Evolutionary conservation across 257 asterid species (phyloP), one percentile per base, ranked within the genome.

Genomic region (Hygrophila difformis): DNA sequence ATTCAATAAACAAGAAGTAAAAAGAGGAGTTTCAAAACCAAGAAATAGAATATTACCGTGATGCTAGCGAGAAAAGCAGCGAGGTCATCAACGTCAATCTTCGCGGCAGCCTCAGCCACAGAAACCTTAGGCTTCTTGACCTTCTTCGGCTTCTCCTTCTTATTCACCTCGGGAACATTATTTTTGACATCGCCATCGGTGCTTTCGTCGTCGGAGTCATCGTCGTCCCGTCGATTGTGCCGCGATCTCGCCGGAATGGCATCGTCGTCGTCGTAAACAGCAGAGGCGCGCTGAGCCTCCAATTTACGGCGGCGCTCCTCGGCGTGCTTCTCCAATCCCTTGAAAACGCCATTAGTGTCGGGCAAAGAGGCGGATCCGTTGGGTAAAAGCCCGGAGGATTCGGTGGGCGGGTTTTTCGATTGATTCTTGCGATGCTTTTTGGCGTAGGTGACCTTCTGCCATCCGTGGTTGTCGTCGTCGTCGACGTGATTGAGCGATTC

Each of bases 41-140:
- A 57, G 11, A 23, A 20, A 24, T 18, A 34, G 10, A 21, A 33
- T 10, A 22, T 12, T 70, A 84, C 97, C 69, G 82, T 65, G 16
- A 74, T 45, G 7, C 63, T 71, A 6, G 85, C 61, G n/a, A 88
- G 88, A 58, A 76, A 88, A 41, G 65, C 65, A 14, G 70, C 63
- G 14, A 88, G 86, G 67, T 78, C 82, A 57, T 63, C 63, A 9
- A 73, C 71, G 33, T 84, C 87, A 48, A 88, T 78, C 82, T 72
- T 74, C 4, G 65, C 73, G 1, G 97, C 93, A 3, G 97, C 95
- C 72, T 84, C 93, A 24, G 81, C 66, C 37, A 84, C 77, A 6
- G 84, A 70, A 37, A 84, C 67, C 68, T 81, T 88, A 3, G 79
- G 79, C 67, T 74, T 84, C 79, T 82, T 79, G 21, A 33, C 76